A percentile compares a stretch with the other conserved stretches of the same genome.
phyloP scores from a whole-genome alignment of 768 basidiomycete genomes.

The Xerocomellus amylosporus region DNA sequence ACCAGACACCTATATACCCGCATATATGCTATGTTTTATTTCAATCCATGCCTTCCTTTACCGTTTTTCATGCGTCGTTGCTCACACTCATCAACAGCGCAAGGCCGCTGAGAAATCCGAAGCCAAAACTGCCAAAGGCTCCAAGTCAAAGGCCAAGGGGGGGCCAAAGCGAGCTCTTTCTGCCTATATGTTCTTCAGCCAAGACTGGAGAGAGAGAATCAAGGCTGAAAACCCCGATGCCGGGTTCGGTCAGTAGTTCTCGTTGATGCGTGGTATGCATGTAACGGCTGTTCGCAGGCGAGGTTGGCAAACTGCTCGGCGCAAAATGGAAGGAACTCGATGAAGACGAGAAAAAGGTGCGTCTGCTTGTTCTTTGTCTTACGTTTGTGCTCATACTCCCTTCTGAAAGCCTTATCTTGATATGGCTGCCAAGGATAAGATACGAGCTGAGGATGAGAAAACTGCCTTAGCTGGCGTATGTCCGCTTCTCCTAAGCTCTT shows the following conservation, averaged over 20 bases:
- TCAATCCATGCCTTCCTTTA: conserved; percentile 2
- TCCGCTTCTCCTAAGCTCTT: not conserved
- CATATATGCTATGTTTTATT: conserved; percentile 19
- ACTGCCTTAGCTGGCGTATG: conserved; percentile 40
- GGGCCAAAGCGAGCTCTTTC: conserved; percentile 87
- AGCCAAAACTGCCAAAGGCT: conserved; percentile 44
- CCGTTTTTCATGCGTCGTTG: conserved; percentile 1
- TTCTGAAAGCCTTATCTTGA: conserved; percentile 86
- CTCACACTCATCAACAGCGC: conserved; percentile 45
- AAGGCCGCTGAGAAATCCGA: conserved; percentile 75
- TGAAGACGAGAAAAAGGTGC: conserved; percentile 87
- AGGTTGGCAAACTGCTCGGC: conserved; percentile 92
- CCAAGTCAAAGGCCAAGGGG: conserved; percentile 71
- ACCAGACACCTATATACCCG: conserved; percentile 2
- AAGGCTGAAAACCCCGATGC: conserved; percentile 95
- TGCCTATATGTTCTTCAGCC: conserved; percentile 98
- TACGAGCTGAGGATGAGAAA: conserved; percentile 82
- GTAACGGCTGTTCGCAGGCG: conserved; percentile 47
- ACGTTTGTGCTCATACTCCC: conserved; percentile 7
- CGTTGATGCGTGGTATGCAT: not conserved
- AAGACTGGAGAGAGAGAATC: conserved; percentile 94
- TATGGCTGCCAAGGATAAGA: conserved; percentile 84
- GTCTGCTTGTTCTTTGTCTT: conserved; percentile 8
- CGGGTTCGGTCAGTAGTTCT: conserved; percentile 66
- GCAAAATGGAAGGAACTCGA: conserved; percentile 96